Conservation (phyloP, 2,329 filamentous ascomycete species). For the Phialocephala subalpina region DNA sequence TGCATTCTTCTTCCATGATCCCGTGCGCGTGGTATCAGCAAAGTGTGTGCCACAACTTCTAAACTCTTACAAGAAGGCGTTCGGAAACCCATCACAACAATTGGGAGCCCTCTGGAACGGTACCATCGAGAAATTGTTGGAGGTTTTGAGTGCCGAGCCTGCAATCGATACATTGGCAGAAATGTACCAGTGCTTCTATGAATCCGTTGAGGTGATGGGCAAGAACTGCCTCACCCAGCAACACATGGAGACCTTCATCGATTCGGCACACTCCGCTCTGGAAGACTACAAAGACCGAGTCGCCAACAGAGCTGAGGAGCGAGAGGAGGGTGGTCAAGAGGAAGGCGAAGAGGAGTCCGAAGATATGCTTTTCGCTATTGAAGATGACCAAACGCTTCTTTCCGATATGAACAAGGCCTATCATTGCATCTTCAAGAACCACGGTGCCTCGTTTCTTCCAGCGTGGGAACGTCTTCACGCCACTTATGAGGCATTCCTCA, state of each 20-base stretch:
- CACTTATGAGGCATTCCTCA: conserved; percentile 87
- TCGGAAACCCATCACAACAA: conserved; percentile 80
- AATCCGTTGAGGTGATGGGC: conserved; percentile 93
- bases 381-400: conserved; percentile 95
- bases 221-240: conserved; percentile 79
- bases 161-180: conserved; percentile 96
- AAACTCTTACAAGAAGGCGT: conserved; percentile 92
- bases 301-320: conserved; percentile 82
- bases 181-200: conserved; percentile 99
- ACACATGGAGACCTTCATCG: conserved; percentile 89
- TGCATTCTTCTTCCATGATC: conserved; percentile 99
- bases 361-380: conserved; percentile 87
- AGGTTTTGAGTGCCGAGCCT: conserved; percentile 92
- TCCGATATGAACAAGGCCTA: conserved; percentile 99
- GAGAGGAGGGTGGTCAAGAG: conserved; percentile 74
- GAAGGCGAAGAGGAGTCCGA: conserved; percentile 92
- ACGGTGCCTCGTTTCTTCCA: conserved; percentile 83
- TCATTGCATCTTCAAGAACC: conserved; percentile 98
- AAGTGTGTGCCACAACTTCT: conserved; percentile 94
- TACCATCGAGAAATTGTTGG: conserved; percentile 89
- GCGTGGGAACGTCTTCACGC: conserved; percentile 86
- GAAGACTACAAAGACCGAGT: conserved; percentile 94
- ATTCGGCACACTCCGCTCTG: conserved; percentile 83
- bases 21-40: conserved; percentile 91
- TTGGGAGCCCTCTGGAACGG: conserved; percentile 84